Evolutionary conservation across 306 rosid species (phyloP), one percentile per base, ranked within the genome.

Genomic region (Hippophae gyantsensis): DNA sequence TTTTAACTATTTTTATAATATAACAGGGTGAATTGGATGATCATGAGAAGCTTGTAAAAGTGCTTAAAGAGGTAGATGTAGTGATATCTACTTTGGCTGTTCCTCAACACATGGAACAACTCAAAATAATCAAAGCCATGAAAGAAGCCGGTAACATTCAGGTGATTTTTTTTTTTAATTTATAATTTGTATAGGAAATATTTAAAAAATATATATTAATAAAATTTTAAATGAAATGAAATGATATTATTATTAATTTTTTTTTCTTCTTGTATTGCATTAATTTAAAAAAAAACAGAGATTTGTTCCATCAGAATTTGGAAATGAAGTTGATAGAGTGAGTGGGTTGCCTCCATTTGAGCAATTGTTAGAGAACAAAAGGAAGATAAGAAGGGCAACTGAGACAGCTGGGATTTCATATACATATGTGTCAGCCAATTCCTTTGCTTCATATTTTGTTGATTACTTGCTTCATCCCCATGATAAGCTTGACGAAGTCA

Each of bases 51-150:
- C 82, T 80, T 11, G 79, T 76, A 0, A 7, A 44, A 11, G 63
- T 56, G 12, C 43, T 80, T 25, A 23, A 54, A 40, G 69, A 63
- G 13, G 82, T 67, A 41, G 82, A 76, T 60, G 54, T 76, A 25
- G 85, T 80, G 41, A 67, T 80, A 55, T 80, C 79, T 42, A 76
- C 79, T 2, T 46, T 76, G 68, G 69, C 79, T 32, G 50, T 45
- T 61, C 85, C 85, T 60, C 85, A 73, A 52, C 56, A 62, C 67
- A 42, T 80, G 51, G 74, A 80, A 7, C 85, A 80, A 32, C 61
- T 70, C 43, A 73, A 80, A 52, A 38, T 80, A 42, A 73, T 80
- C 72, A 54, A 71, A 41, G 82, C 85, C 69, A 80, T 80, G 7
- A 57, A 69, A 73, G 70, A 73, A 43, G 77, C 70, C 6, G 79